These are phyloP conservation scores for Zymoseptoria crescenta DNA, from an alignment of 2,329 filamentous ascomycete species.

Conservation along the genomic window DNA sequence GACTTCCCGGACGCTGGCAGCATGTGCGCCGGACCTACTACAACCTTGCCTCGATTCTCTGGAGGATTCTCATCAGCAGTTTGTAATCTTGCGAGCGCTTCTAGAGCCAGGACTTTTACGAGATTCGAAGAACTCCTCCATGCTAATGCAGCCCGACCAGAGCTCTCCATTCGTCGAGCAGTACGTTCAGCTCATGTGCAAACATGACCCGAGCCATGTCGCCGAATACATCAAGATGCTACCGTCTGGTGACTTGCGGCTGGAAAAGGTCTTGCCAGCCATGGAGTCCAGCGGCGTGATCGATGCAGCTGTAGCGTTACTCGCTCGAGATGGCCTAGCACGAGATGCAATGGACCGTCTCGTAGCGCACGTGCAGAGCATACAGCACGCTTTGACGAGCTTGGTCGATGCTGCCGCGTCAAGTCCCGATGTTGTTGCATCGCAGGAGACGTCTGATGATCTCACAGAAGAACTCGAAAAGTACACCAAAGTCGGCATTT, in stretches of 20 bases:
- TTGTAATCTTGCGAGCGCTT: slow-evolving; percentile 66
- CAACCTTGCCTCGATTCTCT: slow-evolving; percentile 56
- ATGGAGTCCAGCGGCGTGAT: slow-evolving; percentile 87
- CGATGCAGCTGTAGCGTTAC: slow-evolving; percentile 83
- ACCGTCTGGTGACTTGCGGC: slow-evolving; percentile 66
- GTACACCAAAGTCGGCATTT: slow-evolving; percentile 86
- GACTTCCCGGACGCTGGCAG: slow-evolving; percentile 58
- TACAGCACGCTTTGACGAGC: slow-evolving; percentile 71
- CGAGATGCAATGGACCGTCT: slow-evolving; percentile 77
- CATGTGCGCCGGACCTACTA: slow-evolving; percentile 57
- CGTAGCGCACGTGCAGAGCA: slow-evolving; percentile 67
- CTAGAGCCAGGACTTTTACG: slow-evolving; percentile 51
- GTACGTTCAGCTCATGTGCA: slow-evolving; percentile 88
- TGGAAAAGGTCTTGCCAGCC: slow-evolving; percentile 73
- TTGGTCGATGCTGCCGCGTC: slow-evolving; percentile 57
- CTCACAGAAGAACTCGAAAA: slow-evolving; percentile 74
- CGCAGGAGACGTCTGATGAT: slow-evolving; percentile 62
- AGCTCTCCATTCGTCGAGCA: slow-evolving; percentile 61
- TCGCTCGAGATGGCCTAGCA: slow-evolving; percentile 81
- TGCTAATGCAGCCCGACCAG: slow-evolving; percentile 24
- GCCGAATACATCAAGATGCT: slow-evolving; percentile 73
- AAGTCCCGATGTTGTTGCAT: slow-evolving; percentile 48
- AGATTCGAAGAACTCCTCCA: slow-evolving; percentile 25
- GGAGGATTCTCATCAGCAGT: slow-evolving; percentile 57
- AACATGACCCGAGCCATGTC: slow-evolving; percentile 72